Conservation (phyloP, 805 yeast species). For the Pichia exigua region DNA sequence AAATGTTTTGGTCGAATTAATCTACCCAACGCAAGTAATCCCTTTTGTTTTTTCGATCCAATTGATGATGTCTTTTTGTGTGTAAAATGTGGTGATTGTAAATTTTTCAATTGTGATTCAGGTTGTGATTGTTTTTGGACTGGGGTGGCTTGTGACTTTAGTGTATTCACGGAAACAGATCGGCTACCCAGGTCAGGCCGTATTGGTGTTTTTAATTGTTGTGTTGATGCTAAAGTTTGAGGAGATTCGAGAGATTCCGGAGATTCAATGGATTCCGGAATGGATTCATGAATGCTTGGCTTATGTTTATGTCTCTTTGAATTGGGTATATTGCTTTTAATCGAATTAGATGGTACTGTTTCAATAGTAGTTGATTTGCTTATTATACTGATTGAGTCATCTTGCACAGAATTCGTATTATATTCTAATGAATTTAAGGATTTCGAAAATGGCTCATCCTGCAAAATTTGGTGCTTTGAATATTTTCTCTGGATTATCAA, state of each 20-base stretch:
- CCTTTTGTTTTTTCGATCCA: neutral
- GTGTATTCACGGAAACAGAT: neutral
- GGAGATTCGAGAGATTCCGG: neutral
- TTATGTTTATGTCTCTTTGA: neutral
- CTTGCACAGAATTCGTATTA: neutral
- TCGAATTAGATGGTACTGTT: neutral
- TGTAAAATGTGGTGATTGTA: neutral
- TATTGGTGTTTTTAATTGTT: neutral
- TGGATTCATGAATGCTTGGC: neutral
- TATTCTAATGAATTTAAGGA: neutral
- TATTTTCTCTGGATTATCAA: neutral
- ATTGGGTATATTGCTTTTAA: neutral
- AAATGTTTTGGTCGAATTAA: conserved; percentile 6
- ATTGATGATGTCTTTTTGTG: neutral
- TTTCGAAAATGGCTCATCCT: neutral
- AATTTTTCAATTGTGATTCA: neutral
- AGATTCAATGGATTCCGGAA: neutral
- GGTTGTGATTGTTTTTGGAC: neutral
- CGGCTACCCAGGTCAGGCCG: neutral
- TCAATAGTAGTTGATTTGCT: neutral
- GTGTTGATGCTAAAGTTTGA: neutral
- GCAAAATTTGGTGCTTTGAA: neutral
- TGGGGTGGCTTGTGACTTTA: neutral
- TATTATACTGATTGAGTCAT: neutral
- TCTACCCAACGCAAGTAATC: conserved; percentile 5